Evolutionary conservation across 2,329 filamentous ascomycete genomes (phyloP).

Genomic region (Alternaria sp.): DNA sequence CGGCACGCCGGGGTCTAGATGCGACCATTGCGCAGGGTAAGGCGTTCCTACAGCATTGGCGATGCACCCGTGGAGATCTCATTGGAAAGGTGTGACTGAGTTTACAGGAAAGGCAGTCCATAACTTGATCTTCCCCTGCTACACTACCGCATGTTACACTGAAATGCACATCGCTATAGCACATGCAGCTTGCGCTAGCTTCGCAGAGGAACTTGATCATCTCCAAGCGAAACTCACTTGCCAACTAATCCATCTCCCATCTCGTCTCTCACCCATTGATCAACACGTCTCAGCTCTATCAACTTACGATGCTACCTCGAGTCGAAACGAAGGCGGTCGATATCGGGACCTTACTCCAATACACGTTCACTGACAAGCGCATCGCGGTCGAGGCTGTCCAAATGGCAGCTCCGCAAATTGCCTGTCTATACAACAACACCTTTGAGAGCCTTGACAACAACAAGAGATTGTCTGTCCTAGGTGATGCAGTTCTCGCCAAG

Average conservation of each 20-base stretch:
- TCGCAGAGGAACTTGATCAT: not conserved
- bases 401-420: slow-evolving; percentile 12
- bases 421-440: not conserved
- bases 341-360: slow-evolving; percentile 12
- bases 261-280: not conserved
- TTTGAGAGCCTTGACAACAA: slow-evolving; percentile 9
- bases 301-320: not conserved
- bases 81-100: not conserved
- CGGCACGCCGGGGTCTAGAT: slow-evolving; percentile 12
- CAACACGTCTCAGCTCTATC: not conserved
- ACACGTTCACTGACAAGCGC: slow-evolving; percentile 20
- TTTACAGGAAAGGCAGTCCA: no score
- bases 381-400: slow-evolving; percentile 22
- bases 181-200: not conserved
- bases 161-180: not conserved
- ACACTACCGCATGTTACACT: not conserved
- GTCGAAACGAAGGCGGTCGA: not conserved
- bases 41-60: not conserved
- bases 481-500: slow-evolving; percentile 15
- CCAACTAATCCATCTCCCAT: not conserved
- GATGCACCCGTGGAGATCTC: not conserved
- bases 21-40: slow-evolving; percentile 10
- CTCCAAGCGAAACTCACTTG: not conserved
- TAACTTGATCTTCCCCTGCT: not conserved
- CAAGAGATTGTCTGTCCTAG: slow-evolving; percentile 20